phyloP scores from a whole-genome alignment of 2,329 filamentous ascomycete species.

The Capronia americana region DNA sequence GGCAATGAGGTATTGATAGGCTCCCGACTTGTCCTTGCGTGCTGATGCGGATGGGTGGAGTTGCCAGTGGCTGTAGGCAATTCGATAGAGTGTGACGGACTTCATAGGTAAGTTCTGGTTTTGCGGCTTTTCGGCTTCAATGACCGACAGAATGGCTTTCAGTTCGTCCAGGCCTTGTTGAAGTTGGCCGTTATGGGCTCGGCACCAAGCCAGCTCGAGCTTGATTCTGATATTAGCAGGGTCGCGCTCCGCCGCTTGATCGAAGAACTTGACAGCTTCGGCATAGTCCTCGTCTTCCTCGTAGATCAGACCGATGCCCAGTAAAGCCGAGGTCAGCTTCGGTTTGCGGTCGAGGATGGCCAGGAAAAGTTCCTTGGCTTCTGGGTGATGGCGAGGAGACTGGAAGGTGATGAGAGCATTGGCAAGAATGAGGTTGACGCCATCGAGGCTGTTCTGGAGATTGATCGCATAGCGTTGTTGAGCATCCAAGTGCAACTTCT shows the following conservation, averaged over 20 bases:
- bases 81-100: constrained; percentile 82
- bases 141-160: constrained; percentile 68
- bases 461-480: constrained; percentile 67
- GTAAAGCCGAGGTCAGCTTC: constrained; percentile 78
- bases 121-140: constrained; percentile 63
- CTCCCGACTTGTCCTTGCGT: constrained; percentile 78
- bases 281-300: constrained; percentile 91
- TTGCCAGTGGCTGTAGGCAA: constrained; percentile 88
- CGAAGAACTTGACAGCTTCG: constrained; percentile 80
- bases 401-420: constrained; percentile 92
- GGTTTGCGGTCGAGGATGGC: constrained; percentile 77
- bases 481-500: constrained; percentile 33
- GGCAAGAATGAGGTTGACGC: constrained; percentile 76
- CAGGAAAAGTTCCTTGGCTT: constrained; percentile 87
- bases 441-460: constrained; percentile 74
- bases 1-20: constrained; percentile 82
- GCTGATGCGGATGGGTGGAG: constrained; percentile 74
- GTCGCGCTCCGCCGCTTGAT: constrained; percentile 76
- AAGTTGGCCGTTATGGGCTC: constrained; percentile 80
- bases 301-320: constrained; percentile 88
- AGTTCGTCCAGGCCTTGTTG: constrained; percentile 71
- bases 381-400: constrained; percentile 83
- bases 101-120: constrained; percentile 72
- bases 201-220: constrained; percentile 91
- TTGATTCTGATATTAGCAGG: constrained; percentile 76